Base-by-base conservation (phyloP, 495 filamentous ascomycete genomes). In the Xylona heveae region DNA sequence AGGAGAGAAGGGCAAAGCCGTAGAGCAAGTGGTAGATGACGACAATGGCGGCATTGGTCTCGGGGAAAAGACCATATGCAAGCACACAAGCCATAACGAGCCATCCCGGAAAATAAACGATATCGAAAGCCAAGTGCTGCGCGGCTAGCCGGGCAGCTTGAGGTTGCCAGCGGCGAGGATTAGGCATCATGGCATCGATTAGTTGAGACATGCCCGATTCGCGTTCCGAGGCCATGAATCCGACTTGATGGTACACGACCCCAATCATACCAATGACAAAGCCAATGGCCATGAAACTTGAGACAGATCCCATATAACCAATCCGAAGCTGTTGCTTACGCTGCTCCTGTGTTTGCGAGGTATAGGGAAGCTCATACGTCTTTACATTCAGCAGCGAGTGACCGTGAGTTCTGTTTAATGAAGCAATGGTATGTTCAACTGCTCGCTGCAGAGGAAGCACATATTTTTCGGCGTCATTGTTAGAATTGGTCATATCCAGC, bases 141-240 rank as follows among this genome's bases (percentile, higher is more conserved):
- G 73, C 65, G 15, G 73, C 33, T 6, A 84, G 48, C 3, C 79
- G 60, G 12, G 70, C 66, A 18, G 62, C 54, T 54, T 84, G 78
- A 9, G 68, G 67, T 41, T 74, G 47, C 74, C 74, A 80, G 9
- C 57, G 53, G 16, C 55, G 53, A 16, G 50, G 48, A 38, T 73
- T 75, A 14, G 71, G 67, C 64, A 82, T 80, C 70, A 80, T 84
- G 23, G 77, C 71, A 49, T 88, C 79, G 27, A 84, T 58, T 25
- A 88, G 55, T 25, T 77, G 74, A 19, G 75, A 72, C 64, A 83
- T 78, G 35, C 77, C 79, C 24, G 67, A 52, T 53, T 88, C 79
- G 27, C 79, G 58, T 52, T 88, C 79, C 15, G 65, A 63, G 10
- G 78, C 78, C 36, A 79, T 70, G 41, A 78, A 64, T 2, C 79